Evolutionary conservation across 2,329 filamentous ascomycete species (phyloP), one percentile per base, ranked within the genome.

Genomic region (Periconia sp.): DNA sequence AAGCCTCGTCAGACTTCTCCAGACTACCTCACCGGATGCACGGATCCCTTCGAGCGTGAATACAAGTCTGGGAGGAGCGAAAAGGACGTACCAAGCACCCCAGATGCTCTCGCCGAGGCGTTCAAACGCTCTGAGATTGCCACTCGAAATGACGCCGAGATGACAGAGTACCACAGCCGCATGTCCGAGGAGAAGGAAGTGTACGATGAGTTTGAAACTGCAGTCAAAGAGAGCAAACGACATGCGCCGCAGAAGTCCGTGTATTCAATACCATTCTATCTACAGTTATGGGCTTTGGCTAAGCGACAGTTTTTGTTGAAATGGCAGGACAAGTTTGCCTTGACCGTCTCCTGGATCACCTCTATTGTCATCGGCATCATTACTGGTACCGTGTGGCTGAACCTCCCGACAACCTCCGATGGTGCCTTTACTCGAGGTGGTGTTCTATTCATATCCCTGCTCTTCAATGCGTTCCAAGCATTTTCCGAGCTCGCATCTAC

Each of bases 381-480:
- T 17, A 76, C 89, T 32, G 90, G 89, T 55, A 91, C 88, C 0
- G 83, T 94, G 4, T 95, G 87, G 76, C 78, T 90, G 45, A 76
- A 89, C 24, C 79, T 89, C 23, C 83, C 83, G 1, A 69, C 82
- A 37, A 81, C 78, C 0, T 78, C 74, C 1, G 82, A 82, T 22
- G 88, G 85, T 26, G 87, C 88, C 3, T 95, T 94, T 70, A 88
- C 85, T 54, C 84, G 89, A 65, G 89, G 89, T 50, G 89, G 89
- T 74, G 80, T 92, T 1, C 75, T 95, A 36, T 95, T 95, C 72
- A 83, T 91, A 40, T 77, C 87, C 16, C 79, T 95, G 2, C 73
- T 95, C 4, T 92, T 92, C 78, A 92, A 92, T 66, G 87, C 87
- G n/a, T 92, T 95, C 69, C 85, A 90, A 61, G 88, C 89, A 17